These are phyloP conservation scores for Emericellopsis cladophorae DNA, from an alignment of 2,329 filamentous ascomycete genomes.

Conservation along the genomic window DNA sequence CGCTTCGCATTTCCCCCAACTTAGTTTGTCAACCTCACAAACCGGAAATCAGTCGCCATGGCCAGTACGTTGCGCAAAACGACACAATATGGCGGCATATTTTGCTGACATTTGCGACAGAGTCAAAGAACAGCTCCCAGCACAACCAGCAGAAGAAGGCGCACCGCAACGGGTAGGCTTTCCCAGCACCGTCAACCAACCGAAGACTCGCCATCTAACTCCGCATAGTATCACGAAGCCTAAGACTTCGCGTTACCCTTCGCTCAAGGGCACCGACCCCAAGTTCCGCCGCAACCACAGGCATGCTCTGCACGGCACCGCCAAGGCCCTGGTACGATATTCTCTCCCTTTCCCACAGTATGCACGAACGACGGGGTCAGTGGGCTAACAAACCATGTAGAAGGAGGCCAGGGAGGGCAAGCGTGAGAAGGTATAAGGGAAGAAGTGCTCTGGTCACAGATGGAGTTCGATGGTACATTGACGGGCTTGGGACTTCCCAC, in stretches of 20 bases:
- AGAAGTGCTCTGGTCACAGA: no score
- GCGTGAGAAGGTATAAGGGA: conserved; percentile 65
- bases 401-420: conserved; percentile 98
- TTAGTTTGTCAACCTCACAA: conserved; percentile 2
- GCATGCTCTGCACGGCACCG: conserved; percentile 98
- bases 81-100: neutral
- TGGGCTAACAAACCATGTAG: conserved; percentile 37
- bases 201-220: neutral
- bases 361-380: conserved; percentile 1
- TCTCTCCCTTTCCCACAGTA: conserved; percentile 2
- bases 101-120: conserved; percentile 29
- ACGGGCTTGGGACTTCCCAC: no score
- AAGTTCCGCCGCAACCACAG: conserved; percentile 99
- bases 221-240: conserved; percentile 96
- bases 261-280: conserved; percentile 95
- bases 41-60: conserved; percentile 21
- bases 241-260: conserved; percentile 97
- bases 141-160: conserved; percentile 98
- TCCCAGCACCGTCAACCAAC: neutral
- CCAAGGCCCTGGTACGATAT: conserved; percentile 81
- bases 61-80: conserved; percentile 20
- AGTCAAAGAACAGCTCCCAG: conserved; percentile 99
- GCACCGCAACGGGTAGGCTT: conserved; percentile 89
- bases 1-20: neutral
- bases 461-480: no score